Base-by-base conservation (phyloP, 805 yeast genomes). In the Starmerella bombi region DNA sequence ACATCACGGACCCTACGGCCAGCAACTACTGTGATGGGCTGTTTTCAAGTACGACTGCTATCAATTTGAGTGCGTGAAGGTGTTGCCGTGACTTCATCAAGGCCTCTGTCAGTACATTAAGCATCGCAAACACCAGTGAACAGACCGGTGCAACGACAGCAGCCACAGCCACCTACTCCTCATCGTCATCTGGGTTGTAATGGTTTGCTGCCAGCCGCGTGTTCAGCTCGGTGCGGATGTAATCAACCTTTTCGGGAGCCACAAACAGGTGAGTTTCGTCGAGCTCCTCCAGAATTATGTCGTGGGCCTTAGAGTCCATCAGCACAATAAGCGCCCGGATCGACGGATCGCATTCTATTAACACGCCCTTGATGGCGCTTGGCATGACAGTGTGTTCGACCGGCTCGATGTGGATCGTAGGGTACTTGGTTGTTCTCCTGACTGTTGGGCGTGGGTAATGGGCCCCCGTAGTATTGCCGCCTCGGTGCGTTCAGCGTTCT, bases 241-340 rank as follows among this genome's bases (percentile, higher is more conserved):
- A 75, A 19, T 74, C 77, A 2, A 88, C 81, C 60, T 77, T 80
- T 29, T 73, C 71, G 25, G 78, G 79, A 50, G 82, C 88, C 22
- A 88, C 79, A 45, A 91, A 65, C 16, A 88, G 60, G 59, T 91
- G 97, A 1, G 91, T 82, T 34, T 86, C 96, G 56, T 91, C 97
- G 32, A 88, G 67, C 52, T 91, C 97, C 59, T 73, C 76, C 17
- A 75, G 59, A 4, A 75, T 72, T 25, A 91, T 77, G 50, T 85
- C 93, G 43, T 82, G 79, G 28, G 69, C 62, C 21, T 74, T 72
- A 0, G 83, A 64, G 59, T 91, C 97, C 32, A 88, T 80, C 56
- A 77, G 80, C 18, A 88, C 62, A 2, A 88, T 82, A 36, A 88
- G 65, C 0, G 97, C 94, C 48, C 76, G 71, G 48, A 88, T 85